Conservation (phyloP, 768 basidiomycete genomes). For the Collybia sordida region DNA sequence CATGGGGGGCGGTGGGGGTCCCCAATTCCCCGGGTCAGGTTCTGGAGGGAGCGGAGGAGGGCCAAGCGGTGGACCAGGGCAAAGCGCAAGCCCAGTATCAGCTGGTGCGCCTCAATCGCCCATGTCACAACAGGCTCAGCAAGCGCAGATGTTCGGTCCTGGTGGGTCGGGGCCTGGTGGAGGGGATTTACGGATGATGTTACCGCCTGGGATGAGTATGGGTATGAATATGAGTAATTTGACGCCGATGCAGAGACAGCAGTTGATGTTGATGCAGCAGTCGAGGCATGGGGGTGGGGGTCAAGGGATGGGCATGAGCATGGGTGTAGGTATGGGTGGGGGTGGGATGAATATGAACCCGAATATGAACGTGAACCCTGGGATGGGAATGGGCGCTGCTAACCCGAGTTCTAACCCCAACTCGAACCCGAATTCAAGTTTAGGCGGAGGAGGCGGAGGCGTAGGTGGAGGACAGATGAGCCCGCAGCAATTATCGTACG, state of each 20-base stretch:
- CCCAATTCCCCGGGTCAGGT: background rate
- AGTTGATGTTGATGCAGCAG: slow-evolving; percentile 40
- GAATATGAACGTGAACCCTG: slow-evolving; percentile 17
- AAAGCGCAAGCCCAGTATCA: slow-evolving; percentile 19
- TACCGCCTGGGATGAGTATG: slow-evolving; percentile 24
- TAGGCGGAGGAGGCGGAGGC: slow-evolving; percentile 8
- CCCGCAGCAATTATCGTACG: slow-evolving; percentile 20
- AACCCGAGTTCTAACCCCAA: no score
- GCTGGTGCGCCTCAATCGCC: slow-evolving; percentile 18
- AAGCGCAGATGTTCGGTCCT: slow-evolving; percentile 20
- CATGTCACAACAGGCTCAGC: slow-evolving; percentile 6
- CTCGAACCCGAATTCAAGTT: no score
- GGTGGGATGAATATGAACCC: slow-evolving; percentile 21
- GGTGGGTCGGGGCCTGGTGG: slow-evolving; percentile 8
- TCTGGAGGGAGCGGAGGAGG: no score
- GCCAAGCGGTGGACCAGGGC: no score
- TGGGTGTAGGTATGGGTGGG: background rate
- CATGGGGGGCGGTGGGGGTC: slow-evolving; percentile 11
- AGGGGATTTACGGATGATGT: slow-evolving; percentile 29
- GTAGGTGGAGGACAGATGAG: slow-evolving; percentile 13
- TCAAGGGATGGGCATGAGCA: slow-evolving; percentile 2
- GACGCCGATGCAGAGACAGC: slow-evolving; percentile 41
- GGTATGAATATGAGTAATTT: slow-evolving; percentile 28
- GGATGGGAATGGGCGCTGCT: slow-evolving; percentile 15
- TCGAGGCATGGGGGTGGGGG: slow-evolving; percentile 15